Conservation (phyloP, 176 grass and related monocot genomes). For the Eleusine coracana region DNA sequence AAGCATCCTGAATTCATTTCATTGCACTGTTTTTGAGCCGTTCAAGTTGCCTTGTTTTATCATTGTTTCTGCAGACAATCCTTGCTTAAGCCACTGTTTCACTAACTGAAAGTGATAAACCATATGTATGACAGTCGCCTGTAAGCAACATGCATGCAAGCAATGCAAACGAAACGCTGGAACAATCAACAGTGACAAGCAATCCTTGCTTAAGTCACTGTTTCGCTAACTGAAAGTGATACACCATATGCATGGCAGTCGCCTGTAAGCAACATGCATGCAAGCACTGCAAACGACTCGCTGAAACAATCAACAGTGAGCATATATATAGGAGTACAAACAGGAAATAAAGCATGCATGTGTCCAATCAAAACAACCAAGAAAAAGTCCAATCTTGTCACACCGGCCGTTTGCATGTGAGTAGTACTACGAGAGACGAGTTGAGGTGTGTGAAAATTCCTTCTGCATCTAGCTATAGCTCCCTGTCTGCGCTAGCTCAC, state of each 20-base stretch:
- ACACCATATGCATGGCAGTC: conserved; percentile 13
- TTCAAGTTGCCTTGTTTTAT: neutral
- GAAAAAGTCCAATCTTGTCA: conserved; percentile 42
- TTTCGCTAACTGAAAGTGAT: conserved; percentile 24
- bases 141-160: conserved; percentile 2
- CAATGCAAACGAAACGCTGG: neutral
- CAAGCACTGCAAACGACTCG: neutral
- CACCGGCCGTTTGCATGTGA: neutral
- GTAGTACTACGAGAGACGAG: neutral
- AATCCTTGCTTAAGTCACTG: neutral
- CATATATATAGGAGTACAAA: conserved; percentile 8
- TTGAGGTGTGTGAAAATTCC: conserved; percentile 11
- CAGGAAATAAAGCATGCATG: neutral
- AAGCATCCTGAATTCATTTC: conserved; percentile 33
- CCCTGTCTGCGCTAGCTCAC: no score
- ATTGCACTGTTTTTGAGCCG: neutral
- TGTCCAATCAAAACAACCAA: conserved; percentile 33
- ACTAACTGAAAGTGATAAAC: conserved; percentile 27
- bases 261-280: neutral
- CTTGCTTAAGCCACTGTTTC: neutral
- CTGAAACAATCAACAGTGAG: neutral
- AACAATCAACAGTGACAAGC: neutral
- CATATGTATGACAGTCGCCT: neutral
- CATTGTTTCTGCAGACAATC: neutral
- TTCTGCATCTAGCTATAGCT: neutral